Base-by-base conservation (phyloP, 164 flowering plant species). In the Magnolia sinica region DNA sequence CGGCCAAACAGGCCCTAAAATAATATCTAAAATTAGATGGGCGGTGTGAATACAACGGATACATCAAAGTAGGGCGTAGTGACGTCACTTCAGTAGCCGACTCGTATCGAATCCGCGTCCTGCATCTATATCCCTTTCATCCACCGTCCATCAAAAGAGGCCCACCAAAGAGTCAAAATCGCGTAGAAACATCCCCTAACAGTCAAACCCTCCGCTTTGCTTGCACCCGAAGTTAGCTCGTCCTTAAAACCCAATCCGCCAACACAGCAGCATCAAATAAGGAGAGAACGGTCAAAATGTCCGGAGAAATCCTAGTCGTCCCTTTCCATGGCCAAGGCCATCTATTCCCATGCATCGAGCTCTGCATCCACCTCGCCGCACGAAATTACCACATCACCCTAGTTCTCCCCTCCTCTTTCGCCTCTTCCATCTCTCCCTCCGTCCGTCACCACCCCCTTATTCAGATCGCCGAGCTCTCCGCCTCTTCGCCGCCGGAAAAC, bases 291-390 rank as follows among this genome's bases (percentile, higher is more conserved):
- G 18, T 37, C 45, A 78, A 4, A 82, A 76, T 69, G 74, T 81
- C 51, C 31, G 61, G 50, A 3, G 75, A 86, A 67, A 84, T 89
- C 22, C 52, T 87, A 24, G 78, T 90, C 29, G 74, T 90, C 11
- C 86, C 91, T 0, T 85, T 82, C 74, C 71, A 66, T 29, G 93
- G 91, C 8, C 90, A 87, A 24, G 91, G 91, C 70, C 93, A 90
- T 72, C 85, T 90, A 52, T 77, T 83, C 65, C 93, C 93, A 0
- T 84, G 77, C 79, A 74, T 79, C 23, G 88, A 90, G 86, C 88
- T 90, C 65, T 88, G 90, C 81, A 84, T 83, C 23, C 89, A 79
- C 51, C 74, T 90, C 18, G 70, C 85, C 7, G 23, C 72, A 59
- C 76, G 74, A 10, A 80, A 85, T 72, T 83, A 71, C 85, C 74